phyloP scores from a whole-genome alignment of 2,329 filamentous ascomycete genomes.

The Trichophaea hybrida region DNA sequence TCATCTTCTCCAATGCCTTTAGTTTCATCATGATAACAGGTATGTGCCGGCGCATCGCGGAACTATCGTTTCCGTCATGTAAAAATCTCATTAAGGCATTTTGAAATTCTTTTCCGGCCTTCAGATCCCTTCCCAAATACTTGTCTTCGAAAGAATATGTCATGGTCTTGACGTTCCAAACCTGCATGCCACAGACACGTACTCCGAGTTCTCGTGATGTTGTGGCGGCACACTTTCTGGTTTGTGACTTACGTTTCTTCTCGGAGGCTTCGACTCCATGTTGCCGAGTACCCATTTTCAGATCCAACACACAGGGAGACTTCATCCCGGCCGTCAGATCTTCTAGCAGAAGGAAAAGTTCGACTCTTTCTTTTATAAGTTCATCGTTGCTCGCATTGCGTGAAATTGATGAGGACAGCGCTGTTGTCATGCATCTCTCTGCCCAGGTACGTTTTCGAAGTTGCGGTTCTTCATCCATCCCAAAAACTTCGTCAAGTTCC shows the following conservation, averaged over 20 bases:
- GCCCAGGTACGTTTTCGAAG: slow-evolving; percentile 21
- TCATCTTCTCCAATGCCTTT: slow-evolving; percentile 66
- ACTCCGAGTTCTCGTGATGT: slow-evolving; percentile 87
- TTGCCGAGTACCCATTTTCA: slow-evolving; percentile 97
- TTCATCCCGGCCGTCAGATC: slow-evolving; percentile 96
- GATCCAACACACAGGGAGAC: slow-evolving; percentile 84
- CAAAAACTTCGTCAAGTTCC: slow-evolving; percentile 50
- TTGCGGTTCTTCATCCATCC: slow-evolving; percentile 46
- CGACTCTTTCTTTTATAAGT: slow-evolving; percentile 47
- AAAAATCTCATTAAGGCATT: slow-evolving; percentile 77
- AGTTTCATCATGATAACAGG: slow-evolving; percentile 77
- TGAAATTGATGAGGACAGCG: background rate
- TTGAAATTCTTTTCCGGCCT: slow-evolving; percentile 78
- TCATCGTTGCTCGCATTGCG: slow-evolving; percentile 32
- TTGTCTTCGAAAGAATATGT: slow-evolving; percentile 95
- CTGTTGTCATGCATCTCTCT: slow-evolving; percentile 17
- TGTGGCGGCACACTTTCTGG: slow-evolving; percentile 80
- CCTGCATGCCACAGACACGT: slow-evolving; percentile 85
- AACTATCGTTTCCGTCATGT: slow-evolving; percentile 71
- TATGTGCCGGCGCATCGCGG: slow-evolving; percentile 72
- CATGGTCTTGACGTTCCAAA: slow-evolving; percentile 76
- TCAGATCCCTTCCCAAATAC: slow-evolving; percentile 81
- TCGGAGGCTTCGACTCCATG: slow-evolving; percentile 84
- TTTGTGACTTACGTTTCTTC: slow-evolving; percentile 86
- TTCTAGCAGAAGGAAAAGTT: slow-evolving; percentile 86